phyloP scores from a whole-genome alignment of 164 flowering plant genomes.

The Magnolia changhungtana region DNA sequence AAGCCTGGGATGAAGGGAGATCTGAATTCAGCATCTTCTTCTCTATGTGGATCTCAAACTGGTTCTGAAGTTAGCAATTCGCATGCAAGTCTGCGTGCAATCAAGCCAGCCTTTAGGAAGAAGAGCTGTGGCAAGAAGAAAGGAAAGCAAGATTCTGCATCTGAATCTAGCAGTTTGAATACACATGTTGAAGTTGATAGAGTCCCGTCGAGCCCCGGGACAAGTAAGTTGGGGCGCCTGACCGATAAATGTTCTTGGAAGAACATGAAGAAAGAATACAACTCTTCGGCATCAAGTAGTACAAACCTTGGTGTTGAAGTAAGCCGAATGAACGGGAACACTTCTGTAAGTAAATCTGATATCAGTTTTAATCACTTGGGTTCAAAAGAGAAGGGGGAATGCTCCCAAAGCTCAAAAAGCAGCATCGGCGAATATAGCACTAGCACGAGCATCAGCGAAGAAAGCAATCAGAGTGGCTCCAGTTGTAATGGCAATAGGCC shows the following conservation, averaged over 20 bases:
- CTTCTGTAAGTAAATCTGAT: conserved; percentile 19
- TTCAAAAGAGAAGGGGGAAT: conserved; percentile 57
- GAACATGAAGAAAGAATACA: conserved; percentile 23
- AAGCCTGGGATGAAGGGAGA: conserved; percentile 17
- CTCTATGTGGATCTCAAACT: conserved; percentile 11
- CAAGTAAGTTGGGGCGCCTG: conserved; percentile 20
- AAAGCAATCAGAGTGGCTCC: conserved; percentile 58
- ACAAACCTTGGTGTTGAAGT: conserved; percentile 24
- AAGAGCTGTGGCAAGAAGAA: conserved; percentile 52
- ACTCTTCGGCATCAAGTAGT: conserved; percentile 28
- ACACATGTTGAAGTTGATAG: conserved; percentile 9
- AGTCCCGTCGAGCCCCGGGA: conserved; percentile 15
- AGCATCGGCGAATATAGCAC: conserved; percentile 71
- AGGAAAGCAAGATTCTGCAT: conserved; percentile 29
- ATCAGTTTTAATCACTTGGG: conserved; percentile 30
- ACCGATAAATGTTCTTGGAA: conserved; percentile 14
- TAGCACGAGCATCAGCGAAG: conserved; percentile 72
- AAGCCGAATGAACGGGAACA: conserved; percentile 23
- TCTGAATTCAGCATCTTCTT: conserved; percentile 22
- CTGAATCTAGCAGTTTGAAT: conserved; percentile 22
- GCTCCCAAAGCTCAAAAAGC: conserved; percentile 87
- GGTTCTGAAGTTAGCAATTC: conserved; percentile 28
- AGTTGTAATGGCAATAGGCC: conserved; percentile 63
- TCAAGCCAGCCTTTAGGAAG: conserved; percentile 37
- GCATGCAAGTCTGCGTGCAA: conserved; percentile 21